Percentiles rank a stretch among this genome's conserved stretches.
Evolutionary conservation across 768 basidiomycete species (phyloP).

Genomic region (Serendipita vermifera): DNA sequence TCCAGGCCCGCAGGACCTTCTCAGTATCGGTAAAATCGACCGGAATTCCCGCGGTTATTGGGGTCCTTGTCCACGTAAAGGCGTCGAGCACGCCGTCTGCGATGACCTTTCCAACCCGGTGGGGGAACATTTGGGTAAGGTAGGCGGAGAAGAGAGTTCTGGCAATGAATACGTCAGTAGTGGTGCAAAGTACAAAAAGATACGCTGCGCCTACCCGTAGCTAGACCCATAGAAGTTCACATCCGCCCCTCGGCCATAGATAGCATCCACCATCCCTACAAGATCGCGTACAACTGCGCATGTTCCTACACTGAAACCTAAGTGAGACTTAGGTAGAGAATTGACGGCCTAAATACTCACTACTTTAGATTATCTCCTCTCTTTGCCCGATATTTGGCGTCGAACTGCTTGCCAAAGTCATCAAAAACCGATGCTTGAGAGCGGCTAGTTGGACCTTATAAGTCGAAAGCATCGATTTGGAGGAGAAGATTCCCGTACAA

Average conservation of each 20-base stretch:
- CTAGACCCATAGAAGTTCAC: constrained; percentile 3
- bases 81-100: constrained; percentile 8
- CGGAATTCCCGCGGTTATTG: not conserved
- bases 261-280: not conserved
- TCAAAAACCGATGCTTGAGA: not conserved
- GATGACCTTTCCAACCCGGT: constrained; percentile 11
- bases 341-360: not conserved
- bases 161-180: too few relatives aligned
- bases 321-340: not conserved
- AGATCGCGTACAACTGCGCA: constrained; percentile 5
- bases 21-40: not conserved
- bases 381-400: not conserved
- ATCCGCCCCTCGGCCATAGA: constrained; percentile 1
- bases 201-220: too few relatives aligned
- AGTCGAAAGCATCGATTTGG: too few relatives aligned
- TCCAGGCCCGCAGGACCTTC: not conserved
- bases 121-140: constrained; percentile 12
- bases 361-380: constrained; percentile 1
- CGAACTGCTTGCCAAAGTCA: not conserved
- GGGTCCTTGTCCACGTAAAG: not conserved
- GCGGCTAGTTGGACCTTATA: too few relatives aligned
- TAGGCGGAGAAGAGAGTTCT: constrained; percentile 8
- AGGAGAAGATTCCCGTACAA: not conserved
- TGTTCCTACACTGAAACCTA: not conserved
- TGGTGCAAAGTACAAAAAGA: too few relatives aligned